These are phyloP conservation scores for Schizopora paradoxa DNA, from an alignment of 1,284 basidiomycete species.

Conservation along the genomic window DNA sequence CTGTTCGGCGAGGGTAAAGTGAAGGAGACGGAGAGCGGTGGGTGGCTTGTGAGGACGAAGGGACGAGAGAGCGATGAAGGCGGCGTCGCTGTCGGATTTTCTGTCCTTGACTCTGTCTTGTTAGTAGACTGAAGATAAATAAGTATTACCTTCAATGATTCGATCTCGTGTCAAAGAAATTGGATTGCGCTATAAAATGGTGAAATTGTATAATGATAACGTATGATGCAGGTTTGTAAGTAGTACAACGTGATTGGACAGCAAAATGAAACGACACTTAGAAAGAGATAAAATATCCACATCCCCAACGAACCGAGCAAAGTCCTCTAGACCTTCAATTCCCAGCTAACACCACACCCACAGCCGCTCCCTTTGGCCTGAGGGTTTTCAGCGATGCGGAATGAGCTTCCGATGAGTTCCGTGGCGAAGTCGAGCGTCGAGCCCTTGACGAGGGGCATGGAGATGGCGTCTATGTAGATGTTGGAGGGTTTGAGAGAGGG, in stretches of 20 bases:
- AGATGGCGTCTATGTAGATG: slow-evolving; percentile 77
- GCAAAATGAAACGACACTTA: neutral
- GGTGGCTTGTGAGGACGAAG: slow-evolving; percentile 91
- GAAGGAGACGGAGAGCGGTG: slow-evolving; percentile 58
- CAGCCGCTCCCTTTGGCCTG: slow-evolving; percentile 82
- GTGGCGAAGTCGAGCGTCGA: slow-evolving; percentile 86
- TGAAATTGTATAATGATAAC: neutral
- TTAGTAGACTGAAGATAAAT: slow-evolving; percentile 45
- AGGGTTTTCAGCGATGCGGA: slow-evolving; percentile 76
- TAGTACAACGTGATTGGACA: neutral
- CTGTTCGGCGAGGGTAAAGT: slow-evolving; percentile 54
- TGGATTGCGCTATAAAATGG: neutral
- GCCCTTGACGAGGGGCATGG: slow-evolving; percentile 74
- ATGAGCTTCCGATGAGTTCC: slow-evolving; percentile 86
- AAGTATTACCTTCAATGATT: too few species aligned
- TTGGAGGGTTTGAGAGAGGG: slow-evolving; percentile 65
- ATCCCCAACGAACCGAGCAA: too few species aligned
- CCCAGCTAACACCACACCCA: slow-evolving; percentile 91
- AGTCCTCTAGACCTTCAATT: slow-evolving; percentile 55
- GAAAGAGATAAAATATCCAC: neutral
- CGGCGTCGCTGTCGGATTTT: slow-evolving; percentile 89
- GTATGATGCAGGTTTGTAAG: neutral
- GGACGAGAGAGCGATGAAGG: slow-evolving; percentile 91
- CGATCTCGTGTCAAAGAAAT: too few species aligned
- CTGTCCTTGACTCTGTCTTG: slow-evolving; percentile 78